Evolutionary conservation across 306 rosid species (phyloP).

Genomic region (Coriaria nepalensis): DNA sequence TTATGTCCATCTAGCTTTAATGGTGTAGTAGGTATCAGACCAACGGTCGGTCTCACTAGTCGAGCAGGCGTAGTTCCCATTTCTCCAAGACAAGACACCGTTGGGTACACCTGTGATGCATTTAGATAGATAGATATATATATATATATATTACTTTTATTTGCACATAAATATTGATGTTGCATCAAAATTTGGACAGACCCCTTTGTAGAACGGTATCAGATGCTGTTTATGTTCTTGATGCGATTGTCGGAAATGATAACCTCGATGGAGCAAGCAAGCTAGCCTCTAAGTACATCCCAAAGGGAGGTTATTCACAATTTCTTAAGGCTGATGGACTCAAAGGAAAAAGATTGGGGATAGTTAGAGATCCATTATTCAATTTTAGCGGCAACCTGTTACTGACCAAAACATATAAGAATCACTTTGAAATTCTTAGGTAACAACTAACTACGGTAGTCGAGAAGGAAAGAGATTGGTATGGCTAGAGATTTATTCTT

Average conservation of each 20-base stretch:
- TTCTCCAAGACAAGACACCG: constrained; percentile 48
- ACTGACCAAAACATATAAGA: constrained; percentile 27
- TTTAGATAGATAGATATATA: neutral
- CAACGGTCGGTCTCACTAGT: constrained; percentile 64
- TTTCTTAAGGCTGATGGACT: constrained; percentile 43
- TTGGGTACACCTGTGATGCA: constrained; percentile 43
- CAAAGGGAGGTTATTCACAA: constrained; percentile 44
- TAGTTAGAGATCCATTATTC: constrained; percentile 41
- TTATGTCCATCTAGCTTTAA: constrained; percentile 47
- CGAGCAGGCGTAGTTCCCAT: constrained; percentile 54
- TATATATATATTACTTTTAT: too few species aligned
- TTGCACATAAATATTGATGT: neutral
- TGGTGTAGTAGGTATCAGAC: constrained; percentile 64
- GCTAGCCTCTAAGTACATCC: constrained; percentile 34
- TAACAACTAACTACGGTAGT: too few species aligned
- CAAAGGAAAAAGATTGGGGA: constrained; percentile 50
- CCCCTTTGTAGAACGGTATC: constrained; percentile 67
- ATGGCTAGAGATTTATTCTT: too few species aligned
- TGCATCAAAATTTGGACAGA: constrained; percentile 18
- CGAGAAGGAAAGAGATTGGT: too few species aligned
- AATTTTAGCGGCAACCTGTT: constrained; percentile 22
- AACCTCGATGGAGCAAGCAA: constrained; percentile 41
- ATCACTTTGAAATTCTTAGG: constrained; percentile 16
- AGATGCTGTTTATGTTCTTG: constrained; percentile 66
- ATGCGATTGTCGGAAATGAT: constrained; percentile 53